Evolutionary conservation across 192 early-diverging fungal species (phyloP), one percentile per base, ranked within the genome.

Genomic region (Backusella tarrabulga): DNA sequence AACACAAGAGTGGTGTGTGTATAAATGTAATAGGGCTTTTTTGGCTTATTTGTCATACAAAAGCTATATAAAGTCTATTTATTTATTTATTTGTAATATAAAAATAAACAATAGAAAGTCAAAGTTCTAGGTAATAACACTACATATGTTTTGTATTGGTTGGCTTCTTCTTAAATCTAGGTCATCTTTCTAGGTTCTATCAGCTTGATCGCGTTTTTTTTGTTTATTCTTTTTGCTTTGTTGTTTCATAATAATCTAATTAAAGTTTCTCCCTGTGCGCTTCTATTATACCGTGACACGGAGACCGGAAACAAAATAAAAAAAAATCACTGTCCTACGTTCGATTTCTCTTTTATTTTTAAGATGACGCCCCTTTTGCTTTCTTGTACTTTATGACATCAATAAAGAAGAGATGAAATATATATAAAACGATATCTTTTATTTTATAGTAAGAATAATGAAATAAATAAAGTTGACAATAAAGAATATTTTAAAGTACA

Each of bases 41-140:
- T 63, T 63, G 56, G 56, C 56, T 63, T 63, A 63, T 63, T 63
- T 63, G 56, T 63, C 56, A 63, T 63, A 63, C 56, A 29, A 63
- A 23, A 14, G 26, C 56, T 63, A 63, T 63, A 63, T 63, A 63
- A 63, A 63, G 56, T 63, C 56, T 29, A 32, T 29, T 4, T 63
- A 6, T 23, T 23, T 56, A 26, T 21, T 21, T 44, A 44, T 44
- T 44, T 5, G 46, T 50, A 50, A n/a, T n/a, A 50, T 19, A 50
- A n/a, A 17, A n/a, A 7, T 50, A 50, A 26, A 63, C 56, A 63
- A 63, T 63, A 29, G 26, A 23, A 63, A 63, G 21, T 0, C n/a
- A 29, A 12, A 29, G 23, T 29, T 63, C 12, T 63, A 23, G 7
- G 12, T 63, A 12, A 26, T 63, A 26, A 63, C 4, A 11, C 26